These are phyloP conservation scores for Ensete glaucum DNA, from an alignment of 176 grass and related monocot species.

Conservation along the genomic window DNA sequence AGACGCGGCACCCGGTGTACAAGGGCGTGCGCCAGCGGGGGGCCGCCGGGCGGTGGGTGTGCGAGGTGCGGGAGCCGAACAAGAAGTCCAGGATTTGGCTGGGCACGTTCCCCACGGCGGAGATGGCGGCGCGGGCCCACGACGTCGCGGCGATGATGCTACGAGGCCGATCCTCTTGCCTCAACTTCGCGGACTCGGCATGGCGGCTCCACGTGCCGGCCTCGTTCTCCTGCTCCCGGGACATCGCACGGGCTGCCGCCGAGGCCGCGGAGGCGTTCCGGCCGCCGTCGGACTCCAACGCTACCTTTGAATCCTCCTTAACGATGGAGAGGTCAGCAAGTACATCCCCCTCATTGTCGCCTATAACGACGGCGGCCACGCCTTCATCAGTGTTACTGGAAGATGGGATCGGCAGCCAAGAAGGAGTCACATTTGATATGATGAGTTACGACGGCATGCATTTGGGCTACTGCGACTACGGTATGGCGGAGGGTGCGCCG, in stretches of 20 bases:
- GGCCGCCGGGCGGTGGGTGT: slow-evolving; percentile 6
- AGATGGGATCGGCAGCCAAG: not conserved
- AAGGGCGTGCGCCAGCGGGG: not conserved
- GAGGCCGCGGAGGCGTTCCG: slow-evolving; percentile 7
- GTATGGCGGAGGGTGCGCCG: not conserved
- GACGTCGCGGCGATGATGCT: slow-evolving; percentile 9
- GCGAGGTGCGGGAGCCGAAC: slow-evolving; percentile 2
- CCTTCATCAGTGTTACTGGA: not conserved
- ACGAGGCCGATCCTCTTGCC: slow-evolving; percentile 2
- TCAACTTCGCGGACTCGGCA: slow-evolving; percentile 8
- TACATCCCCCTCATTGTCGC: not conserved
- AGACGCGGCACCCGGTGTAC: slow-evolving; percentile 3
- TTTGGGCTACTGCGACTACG: slow-evolving; percentile 1
- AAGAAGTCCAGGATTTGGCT: slow-evolving; percentile 10
- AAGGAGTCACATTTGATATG: not conserved
- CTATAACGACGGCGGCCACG: not conserved
- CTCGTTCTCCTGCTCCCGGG: not conserved
- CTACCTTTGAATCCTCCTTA: not conserved
- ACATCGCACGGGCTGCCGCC: slow-evolving; percentile 1
- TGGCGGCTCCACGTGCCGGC: slow-evolving; percentile 9
- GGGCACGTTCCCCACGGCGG: not conserved
- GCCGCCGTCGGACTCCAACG: not conserved
- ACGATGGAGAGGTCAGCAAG: not conserved
- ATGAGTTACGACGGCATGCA: not conserved
- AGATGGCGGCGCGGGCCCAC: slow-evolving; percentile 8